Conservation (phyloP, 495 filamentous ascomycete species). For the Astrothelium macrocarpum region DNA sequence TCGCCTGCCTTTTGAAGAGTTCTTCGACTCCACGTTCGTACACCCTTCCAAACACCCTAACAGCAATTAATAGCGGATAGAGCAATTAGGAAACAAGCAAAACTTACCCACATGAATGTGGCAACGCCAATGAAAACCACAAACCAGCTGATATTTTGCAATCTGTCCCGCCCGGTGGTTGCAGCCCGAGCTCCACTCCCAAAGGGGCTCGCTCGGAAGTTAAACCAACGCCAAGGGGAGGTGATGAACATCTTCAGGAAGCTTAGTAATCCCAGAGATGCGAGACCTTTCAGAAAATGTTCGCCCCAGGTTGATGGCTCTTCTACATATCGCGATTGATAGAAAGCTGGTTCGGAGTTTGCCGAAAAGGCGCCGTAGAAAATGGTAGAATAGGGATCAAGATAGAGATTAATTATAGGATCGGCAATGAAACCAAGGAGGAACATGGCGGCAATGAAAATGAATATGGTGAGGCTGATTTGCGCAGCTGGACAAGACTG, state of each 20-base stretch:
- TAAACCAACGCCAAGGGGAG: conserved; percentile 68
- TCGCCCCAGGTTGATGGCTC: conserved; percentile 54
- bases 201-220: conserved; percentile 47
- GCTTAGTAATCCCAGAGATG: conserved; percentile 73
- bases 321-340: conserved; percentile 26
- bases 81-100: not conserved
- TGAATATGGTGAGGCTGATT: conserved; percentile 54
- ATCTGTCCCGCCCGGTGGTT: conserved; percentile 58
- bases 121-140: conserved; percentile 69
- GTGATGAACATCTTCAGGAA: conserved; percentile 72
- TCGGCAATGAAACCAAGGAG: conserved; percentile 83
- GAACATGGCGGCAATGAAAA: conserved; percentile 63
- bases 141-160: conserved; percentile 64
- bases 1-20: conserved; percentile 68
- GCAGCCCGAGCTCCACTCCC: conserved; percentile 43
- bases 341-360: not conserved
- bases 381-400: conserved; percentile 55
- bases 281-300: conserved; percentile 81
- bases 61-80: not conserved
- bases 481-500: conserved; percentile 36
- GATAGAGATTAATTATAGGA: conserved; percentile 79
- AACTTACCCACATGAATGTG: conserved; percentile 73
- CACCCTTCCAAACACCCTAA: conserved; percentile 71
- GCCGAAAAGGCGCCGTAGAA: conserved; percentile 7
- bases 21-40: conserved; percentile 57